Evolutionary conservation across 495 filamentous ascomycete genomes (phyloP).

Genomic region (Podospora pseudocomata): DNA sequence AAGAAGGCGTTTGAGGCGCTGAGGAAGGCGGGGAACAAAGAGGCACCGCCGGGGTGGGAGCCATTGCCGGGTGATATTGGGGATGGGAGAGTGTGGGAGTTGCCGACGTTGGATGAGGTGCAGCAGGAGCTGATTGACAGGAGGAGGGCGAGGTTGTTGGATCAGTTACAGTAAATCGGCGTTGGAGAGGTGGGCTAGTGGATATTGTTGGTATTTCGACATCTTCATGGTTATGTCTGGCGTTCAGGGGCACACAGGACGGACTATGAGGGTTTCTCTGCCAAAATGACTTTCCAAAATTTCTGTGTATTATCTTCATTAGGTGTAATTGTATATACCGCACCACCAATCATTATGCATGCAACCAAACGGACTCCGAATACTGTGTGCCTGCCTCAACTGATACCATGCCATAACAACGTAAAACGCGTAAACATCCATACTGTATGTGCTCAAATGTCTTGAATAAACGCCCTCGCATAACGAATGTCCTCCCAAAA

Average conservation of each 20-base stretch:
- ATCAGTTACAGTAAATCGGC: slow-evolving; percentile 40
- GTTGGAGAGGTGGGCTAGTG: background rate
- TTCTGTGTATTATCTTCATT: background rate
- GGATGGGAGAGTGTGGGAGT: slow-evolving; percentile 77
- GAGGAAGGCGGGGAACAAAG: slow-evolving; percentile 27
- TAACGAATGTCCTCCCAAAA: background rate
- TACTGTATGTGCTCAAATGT: background rate
- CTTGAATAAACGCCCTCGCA: background rate
- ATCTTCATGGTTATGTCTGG: slow-evolving; percentile 27
- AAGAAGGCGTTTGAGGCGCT: slow-evolving; percentile 70
- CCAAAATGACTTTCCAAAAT: background rate
- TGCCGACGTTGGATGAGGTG: slow-evolving; percentile 85
- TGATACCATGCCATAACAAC: background rate
- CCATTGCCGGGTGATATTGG: slow-evolving; percentile 81
- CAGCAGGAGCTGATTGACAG: slow-evolving; percentile 88
- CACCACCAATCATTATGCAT: background rate
- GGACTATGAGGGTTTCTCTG: background rate
- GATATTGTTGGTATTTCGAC: slow-evolving; percentile 10
- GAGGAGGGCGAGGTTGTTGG: slow-evolving; percentile 73
- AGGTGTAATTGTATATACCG: background rate
- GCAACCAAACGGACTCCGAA: background rate
- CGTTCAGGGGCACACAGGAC: slow-evolving; percentile 18
- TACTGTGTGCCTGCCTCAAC: background rate
- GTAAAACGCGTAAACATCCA: background rate
- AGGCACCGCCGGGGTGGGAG: slow-evolving; percentile 66